A percentile compares a stretch with the other conserved stretches of the same genome.
phyloP scores from a whole-genome alignment of 1,139 yeast species.

The Taiozyma sp. region DNA sequence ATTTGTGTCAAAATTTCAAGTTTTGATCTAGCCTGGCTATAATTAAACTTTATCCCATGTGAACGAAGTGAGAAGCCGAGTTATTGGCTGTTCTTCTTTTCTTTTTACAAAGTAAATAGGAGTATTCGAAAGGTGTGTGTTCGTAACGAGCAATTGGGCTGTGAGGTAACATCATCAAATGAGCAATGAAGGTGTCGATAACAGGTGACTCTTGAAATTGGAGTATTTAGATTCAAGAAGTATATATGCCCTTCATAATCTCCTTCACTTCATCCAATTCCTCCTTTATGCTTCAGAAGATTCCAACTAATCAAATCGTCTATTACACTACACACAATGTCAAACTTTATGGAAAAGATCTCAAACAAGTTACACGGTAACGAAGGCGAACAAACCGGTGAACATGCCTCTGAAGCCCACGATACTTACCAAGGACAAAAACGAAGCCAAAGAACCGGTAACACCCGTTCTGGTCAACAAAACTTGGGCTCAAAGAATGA shows the following conservation, averaged over 20 bases:
- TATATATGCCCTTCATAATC: neutral
- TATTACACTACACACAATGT: conserved; percentile 9
- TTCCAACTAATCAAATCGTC: neutral
- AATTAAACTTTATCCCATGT: neutral
- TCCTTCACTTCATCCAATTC: neutral
- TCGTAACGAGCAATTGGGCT: neutral
- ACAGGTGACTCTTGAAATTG: neutral
- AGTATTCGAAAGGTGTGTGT: neutral
- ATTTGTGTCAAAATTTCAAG: neutral
- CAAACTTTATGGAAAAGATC: conserved; percentile 23
- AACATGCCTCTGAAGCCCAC: conserved; percentile 1
- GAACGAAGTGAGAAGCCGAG: neutral
- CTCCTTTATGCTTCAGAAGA: neutral
- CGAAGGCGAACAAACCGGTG: conserved; percentile 4
- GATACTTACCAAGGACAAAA: conserved; percentile 3
- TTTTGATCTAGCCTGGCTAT: neutral
- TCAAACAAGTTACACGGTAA: conserved; percentile 19
- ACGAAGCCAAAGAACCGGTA: neutral
- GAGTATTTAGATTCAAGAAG: neutral
- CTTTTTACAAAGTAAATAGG: neutral
- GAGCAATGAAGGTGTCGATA: neutral
- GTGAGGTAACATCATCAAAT: neutral
- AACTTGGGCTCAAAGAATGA: conserved; percentile 9
- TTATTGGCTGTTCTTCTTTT: neutral
- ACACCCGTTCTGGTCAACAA: conserved; percentile 17